These are phyloP conservation scores for Dioszegia aurantiaca DNA, from an alignment of 768 basidiomycete genomes.

Conservation along the genomic window DNA sequence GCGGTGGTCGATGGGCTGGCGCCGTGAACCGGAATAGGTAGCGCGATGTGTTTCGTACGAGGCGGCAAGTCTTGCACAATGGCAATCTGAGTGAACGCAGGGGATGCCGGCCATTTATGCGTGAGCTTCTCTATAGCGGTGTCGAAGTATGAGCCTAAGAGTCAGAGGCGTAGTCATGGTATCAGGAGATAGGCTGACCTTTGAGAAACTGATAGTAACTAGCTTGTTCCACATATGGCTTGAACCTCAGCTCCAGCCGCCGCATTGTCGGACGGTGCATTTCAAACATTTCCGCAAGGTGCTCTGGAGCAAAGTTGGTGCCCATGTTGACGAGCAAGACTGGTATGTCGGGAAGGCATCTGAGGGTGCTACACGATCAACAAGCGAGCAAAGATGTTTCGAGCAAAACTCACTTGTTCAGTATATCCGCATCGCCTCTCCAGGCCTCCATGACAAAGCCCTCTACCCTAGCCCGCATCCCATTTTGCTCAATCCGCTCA, in stretches of 20 bases:
- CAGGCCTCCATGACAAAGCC: constrained; percentile 58
- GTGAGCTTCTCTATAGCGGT: constrained; percentile 64
- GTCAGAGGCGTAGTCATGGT: background rate
- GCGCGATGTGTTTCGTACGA: constrained; percentile 13
- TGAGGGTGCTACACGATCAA: constrained; percentile 54
- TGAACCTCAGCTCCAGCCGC: constrained; percentile 67
- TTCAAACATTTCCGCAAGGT: constrained; percentile 67
- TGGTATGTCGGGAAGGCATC: constrained; percentile 59
- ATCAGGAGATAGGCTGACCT: constrained; percentile 51
- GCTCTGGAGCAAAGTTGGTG: constrained; percentile 75
- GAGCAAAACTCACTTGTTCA: constrained; percentile 57
- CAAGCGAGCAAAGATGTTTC: background rate
- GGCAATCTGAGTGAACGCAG: constrained; percentile 48
- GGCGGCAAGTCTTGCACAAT: constrained; percentile 55
- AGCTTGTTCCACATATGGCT: constrained; percentile 73
- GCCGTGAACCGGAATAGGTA: constrained; percentile 10
- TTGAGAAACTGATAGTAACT: constrained; percentile 80
- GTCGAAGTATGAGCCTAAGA: constrained; percentile 84
- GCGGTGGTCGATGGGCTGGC: constrained; percentile 14
- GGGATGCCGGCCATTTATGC: constrained; percentile 58
- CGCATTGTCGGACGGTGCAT: constrained; percentile 57
- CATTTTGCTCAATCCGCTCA: constrained; percentile 58
- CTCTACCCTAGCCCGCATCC: constrained; percentile 11
- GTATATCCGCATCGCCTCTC: constrained; percentile 70
- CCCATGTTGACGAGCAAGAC: constrained; percentile 68